Evolutionary conservation across 306 rosid species (phyloP), one percentile per base, ranked within the genome.

Genomic region (Vigna radiata): DNA sequence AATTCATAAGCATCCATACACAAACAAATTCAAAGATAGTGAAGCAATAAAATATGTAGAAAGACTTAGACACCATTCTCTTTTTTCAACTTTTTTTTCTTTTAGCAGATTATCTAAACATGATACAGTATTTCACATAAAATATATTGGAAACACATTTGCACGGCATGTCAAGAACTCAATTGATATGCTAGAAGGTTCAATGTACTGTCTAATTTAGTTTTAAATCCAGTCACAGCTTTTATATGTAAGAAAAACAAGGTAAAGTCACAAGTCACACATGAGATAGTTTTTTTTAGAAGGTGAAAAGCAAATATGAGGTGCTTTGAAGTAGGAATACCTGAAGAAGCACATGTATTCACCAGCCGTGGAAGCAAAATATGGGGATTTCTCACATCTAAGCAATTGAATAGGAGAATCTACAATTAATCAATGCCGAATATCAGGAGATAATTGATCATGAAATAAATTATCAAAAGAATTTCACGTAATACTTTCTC

Each of bases 361-460:
- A 85, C 84, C 44, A 91, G 93, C 65, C 19, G 85, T 37, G 95
- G 91, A 85, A 91, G 89, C 67, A 91, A 84, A 81, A 85, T 77
- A 49, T 79, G 81, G 50, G 97, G 95, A 82, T 90, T 85, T 85
- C 97, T 86, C 83, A 85, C 85, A 68, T 88, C 86, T 87, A 88
- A 88, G 89, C 97, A 91, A 84, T 91, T 91, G 87, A 91, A 90
- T 73, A 91, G 84, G 80, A 91, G 95, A 86, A 91, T 81, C 97
- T 90, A 83, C 80, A 85, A 72, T 43, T 50, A 60, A 84, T 62
- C 72, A 76, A 74, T 63, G 59, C 41, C 59, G 55, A 16, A 76
- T 10, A 59, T 75, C 64, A 81, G 85, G 44, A 76, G 70, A 79
- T 47, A 73, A 54, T 55, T 50, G 58, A 43, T 66, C 76, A 17